Percentiles rank a stretch among this genome's conserved stretches.
Evolutionary conservation across 257 asterid genomes (phyloP).

Genomic region (Agastache rugosa): DNA sequence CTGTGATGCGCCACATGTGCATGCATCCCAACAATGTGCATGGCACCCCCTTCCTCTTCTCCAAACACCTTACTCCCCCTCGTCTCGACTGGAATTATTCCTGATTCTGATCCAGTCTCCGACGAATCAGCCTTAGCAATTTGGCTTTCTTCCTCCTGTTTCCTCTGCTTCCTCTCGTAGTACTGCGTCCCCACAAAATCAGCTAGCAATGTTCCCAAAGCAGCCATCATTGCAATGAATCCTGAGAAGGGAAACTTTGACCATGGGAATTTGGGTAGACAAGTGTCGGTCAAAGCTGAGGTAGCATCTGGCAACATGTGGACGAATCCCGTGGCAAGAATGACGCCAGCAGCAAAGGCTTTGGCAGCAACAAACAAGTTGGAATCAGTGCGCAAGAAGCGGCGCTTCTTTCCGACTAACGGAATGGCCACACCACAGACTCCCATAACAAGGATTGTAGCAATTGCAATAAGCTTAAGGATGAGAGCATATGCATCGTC

Average conservation of each 20-base stretch:
- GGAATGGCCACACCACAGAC: conserved; percentile 84
- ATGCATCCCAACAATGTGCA: conserved; percentile 93
- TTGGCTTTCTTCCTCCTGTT: conserved; percentile 63
- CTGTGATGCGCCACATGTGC: conserved; percentile 92
- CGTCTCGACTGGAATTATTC: conserved; percentile 55
- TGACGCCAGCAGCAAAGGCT: conserved; percentile 97
- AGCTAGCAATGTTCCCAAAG: conserved; percentile 80
- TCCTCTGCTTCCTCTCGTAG: conserved; percentile 84
- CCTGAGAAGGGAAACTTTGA: conserved; percentile 90
- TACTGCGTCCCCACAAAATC: conserved; percentile 93
- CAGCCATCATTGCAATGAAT: conserved; percentile 92
- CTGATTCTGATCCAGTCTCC: conserved; percentile 57
- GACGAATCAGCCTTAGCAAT: conserved; percentile 42
- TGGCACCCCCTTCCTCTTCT: conserved; percentile 85
- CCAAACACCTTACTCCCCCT: conserved; percentile 63
- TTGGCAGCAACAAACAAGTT: conserved; percentile 82
- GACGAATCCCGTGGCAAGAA: conserved; percentile 96
- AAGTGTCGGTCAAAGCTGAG: conserved; percentile 56
- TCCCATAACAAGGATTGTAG: conserved; percentile 76
- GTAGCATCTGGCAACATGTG: conserved; percentile 96
- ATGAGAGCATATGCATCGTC: conserved; percentile 59
- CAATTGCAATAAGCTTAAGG: conserved; percentile 79
- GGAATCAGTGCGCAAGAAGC: conserved; percentile 74
- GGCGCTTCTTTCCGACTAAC: conserved; percentile 75
- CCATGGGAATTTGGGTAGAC: conserved; percentile 83